Percentiles rank a stretch among this genome's conserved stretches.
Evolutionary conservation across 2,329 filamentous ascomycete species (phyloP).

Genomic region (Fusarium temperatum): DNA sequence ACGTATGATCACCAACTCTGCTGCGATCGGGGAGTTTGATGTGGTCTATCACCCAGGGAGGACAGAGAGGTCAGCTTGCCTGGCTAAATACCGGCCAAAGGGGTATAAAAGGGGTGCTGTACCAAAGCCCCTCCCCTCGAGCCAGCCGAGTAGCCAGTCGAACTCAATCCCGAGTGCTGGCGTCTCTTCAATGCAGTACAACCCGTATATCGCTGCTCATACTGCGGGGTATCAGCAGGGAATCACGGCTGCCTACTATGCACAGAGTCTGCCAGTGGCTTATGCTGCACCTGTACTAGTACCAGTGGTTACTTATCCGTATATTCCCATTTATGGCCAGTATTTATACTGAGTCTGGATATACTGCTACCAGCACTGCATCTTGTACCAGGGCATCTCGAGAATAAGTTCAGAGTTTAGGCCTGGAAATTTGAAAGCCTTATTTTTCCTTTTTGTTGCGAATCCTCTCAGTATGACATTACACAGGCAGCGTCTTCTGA

Average conservation of each 20-base stretch:
- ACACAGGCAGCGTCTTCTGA: neutral
- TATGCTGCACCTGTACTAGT: neutral
- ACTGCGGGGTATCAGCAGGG: neutral
- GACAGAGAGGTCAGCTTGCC: neutral
- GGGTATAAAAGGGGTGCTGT: slow-evolving; percentile 4
- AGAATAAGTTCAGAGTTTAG: rapidly evolving
- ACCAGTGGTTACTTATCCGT: neutral
- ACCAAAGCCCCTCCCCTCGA: neutral
- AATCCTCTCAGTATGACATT: neutral
- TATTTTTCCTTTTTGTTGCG: too few relatives aligned
- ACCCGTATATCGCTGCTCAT: neutral
- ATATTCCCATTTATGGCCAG: neutral
- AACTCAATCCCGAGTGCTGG: neutral
- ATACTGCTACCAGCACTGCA: neutral
- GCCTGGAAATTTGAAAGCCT: rapidly evolving
- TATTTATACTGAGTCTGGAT: neutral
- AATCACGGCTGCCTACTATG: neutral
- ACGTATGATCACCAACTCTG: slow-evolving; percentile 1
- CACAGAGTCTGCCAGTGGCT: neutral
- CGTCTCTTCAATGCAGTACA: neutral
- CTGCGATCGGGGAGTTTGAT: neutral
- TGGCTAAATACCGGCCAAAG: slow-evolving; percentile 14
- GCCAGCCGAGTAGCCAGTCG: neutral
- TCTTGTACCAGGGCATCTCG: neutral
- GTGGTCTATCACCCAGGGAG: slow-evolving; percentile 2